Conservation (phyloP, 2,329 filamentous ascomycete species). For the Coniella lustricola region DNA sequence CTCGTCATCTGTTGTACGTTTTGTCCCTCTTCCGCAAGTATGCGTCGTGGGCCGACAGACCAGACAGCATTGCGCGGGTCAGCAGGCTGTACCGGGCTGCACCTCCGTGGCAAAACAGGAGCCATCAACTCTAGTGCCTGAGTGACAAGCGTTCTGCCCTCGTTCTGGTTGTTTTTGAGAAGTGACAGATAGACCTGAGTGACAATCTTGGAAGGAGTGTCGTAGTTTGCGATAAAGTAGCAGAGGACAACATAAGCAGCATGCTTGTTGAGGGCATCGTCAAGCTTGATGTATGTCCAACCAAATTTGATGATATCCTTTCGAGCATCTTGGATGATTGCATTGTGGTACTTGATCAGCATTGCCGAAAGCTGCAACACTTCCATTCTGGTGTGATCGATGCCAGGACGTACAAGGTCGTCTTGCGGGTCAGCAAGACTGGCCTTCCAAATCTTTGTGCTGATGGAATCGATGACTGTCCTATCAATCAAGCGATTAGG, state of each 20-base stretch:
- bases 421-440: conserved; percentile 76
- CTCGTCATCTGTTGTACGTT: conserved; percentile 94
- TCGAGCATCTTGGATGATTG: conserved; percentile 78
- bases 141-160: conserved; percentile 84
- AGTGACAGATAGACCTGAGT: conserved; percentile 91
- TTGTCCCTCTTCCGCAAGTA: conserved; percentile 87
- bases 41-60: conserved; percentile 84
- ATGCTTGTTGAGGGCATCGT: conserved; percentile 98
- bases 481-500: conserved; percentile 69
- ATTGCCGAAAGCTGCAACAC: conserved; percentile 90
- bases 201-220: conserved; percentile 92
- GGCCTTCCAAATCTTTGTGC: conserved; percentile 89
- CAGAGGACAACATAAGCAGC: conserved; percentile 94
- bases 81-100: conserved; percentile 52
- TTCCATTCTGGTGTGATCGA: conserved; percentile 95
- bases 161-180: conserved; percentile 87
- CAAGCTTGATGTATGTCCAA: conserved; percentile 97
- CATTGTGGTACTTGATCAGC: conserved; percentile 89
- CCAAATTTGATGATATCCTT: conserved; percentile 99
- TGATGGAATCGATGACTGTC: conserved; percentile 80
- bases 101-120: conserved; percentile 84
- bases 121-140: conserved; percentile 92
- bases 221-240: conserved; percentile 96
- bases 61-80: conserved; percentile 70
- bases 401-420: conserved; percentile 74